phyloP scores from a whole-genome alignment of 768 basidiomycete species.

The Rhodocollybia butyracea region DNA sequence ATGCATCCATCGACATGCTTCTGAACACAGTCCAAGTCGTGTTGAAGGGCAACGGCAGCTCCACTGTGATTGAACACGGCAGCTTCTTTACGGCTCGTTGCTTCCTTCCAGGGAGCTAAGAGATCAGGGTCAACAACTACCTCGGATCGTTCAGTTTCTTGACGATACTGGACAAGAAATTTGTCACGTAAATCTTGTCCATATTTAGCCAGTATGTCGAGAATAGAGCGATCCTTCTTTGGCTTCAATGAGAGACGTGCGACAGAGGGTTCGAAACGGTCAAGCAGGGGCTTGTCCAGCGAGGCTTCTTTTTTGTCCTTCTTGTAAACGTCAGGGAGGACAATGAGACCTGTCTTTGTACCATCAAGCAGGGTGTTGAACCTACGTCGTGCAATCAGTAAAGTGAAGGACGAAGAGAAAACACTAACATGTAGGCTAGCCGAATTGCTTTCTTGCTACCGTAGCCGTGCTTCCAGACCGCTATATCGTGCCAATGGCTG shows the following conservation, averaged over 20 bases:
- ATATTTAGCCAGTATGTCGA: too few relatives aligned
- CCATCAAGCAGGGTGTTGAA: constrained; percentile 68
- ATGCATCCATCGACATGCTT: constrained; percentile 19
- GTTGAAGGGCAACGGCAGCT: neutral
- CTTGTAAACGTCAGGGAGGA: constrained; percentile 38
- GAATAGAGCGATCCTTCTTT: too few relatives aligned
- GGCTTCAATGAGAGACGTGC: too few relatives aligned
- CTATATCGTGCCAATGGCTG: constrained; percentile 39
- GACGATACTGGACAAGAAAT: too few relatives aligned
- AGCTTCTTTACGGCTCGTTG: neutral
- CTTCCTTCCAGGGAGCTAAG: neutral
- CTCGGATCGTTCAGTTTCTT: too few relatives aligned
- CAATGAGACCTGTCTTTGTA: constrained; percentile 60
- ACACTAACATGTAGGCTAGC: constrained; percentile 62
- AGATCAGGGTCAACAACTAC: too few relatives aligned
- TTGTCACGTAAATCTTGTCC: too few relatives aligned
- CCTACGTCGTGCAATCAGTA: constrained; percentile 29
- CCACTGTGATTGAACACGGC: neutral
- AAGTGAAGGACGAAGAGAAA: neutral
- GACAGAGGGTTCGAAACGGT: neutral
- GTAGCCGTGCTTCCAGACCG: constrained; percentile 49
- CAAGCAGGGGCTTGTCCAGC: neutral
- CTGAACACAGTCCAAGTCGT: neutral
- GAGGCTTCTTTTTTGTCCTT: constrained; percentile 35
- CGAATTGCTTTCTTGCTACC: constrained; percentile 39